Percentiles rank a stretch among this genome's conserved stretches.
phyloP scores from a whole-genome alignment of 805 yeast genomes.

The Cyberlindnera euphorbiae region DNA sequence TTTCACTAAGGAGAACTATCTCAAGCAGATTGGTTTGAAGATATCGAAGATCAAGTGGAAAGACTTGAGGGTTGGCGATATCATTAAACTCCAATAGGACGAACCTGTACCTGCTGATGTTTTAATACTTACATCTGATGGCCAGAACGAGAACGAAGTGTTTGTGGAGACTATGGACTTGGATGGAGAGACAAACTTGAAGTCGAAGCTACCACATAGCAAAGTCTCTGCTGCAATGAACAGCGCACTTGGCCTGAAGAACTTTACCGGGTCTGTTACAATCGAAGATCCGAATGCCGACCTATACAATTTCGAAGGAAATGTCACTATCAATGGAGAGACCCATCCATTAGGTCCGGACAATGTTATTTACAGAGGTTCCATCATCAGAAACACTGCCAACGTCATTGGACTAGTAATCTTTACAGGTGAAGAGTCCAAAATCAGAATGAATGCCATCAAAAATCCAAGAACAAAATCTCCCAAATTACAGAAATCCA shows the following conservation, averaged over 20 bases:
- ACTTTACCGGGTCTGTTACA: slow-evolving; percentile 48
- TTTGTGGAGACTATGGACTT: slow-evolving; percentile 94
- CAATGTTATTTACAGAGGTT: slow-evolving; percentile 87
- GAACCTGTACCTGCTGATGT: slow-evolving; percentile 96
- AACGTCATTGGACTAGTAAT: slow-evolving; percentile 73
- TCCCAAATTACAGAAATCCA: slow-evolving; percentile 80
- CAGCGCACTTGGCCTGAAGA: slow-evolving; percentile 45
- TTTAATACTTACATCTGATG: slow-evolving; percentile 61
- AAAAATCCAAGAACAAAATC: slow-evolving; percentile 88
- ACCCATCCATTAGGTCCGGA: slow-evolving; percentile 67
- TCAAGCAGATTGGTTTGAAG: slow-evolving; percentile 19
- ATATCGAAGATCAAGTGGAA: slow-evolving; percentile 53
- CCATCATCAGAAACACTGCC: slow-evolving; percentile 80
- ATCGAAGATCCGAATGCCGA: slow-evolving; percentile 92
- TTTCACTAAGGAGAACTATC: slow-evolving; percentile 27
- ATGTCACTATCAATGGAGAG: slow-evolving; percentile 37
- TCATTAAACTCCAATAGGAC: slow-evolving; percentile 65
- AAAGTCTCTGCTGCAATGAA: slow-evolving; percentile 51
- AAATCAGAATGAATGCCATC: slow-evolving; percentile 91
- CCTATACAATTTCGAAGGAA: slow-evolving; percentile 88
- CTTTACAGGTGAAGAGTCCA: slow-evolving; percentile 94
- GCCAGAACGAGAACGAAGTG: slow-evolving; percentile 51
- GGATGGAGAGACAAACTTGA: slow-evolving; percentile 95
- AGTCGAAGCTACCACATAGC: slow-evolving; percentile 63
- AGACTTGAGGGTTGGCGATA: slow-evolving; percentile 81